Conservation (phyloP, 208 protist genomes). For the Angomonas ambiguus region DNA sequence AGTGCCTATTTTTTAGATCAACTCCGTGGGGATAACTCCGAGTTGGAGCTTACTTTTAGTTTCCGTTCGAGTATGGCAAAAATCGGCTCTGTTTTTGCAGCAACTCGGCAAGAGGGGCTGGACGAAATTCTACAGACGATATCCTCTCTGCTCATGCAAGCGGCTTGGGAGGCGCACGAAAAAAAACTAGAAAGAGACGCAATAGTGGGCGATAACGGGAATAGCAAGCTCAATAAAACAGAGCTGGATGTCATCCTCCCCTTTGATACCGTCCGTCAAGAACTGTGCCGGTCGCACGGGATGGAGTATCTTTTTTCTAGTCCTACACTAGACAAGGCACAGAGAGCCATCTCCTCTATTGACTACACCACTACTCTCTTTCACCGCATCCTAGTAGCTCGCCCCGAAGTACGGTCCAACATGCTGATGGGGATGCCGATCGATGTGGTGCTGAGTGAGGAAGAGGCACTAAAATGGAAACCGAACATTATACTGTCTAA, state of each 20-base stretch:
- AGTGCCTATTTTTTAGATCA: slow-evolving; percentile 50
- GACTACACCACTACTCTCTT: slow-evolving; percentile 66
- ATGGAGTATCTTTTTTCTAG: slow-evolving; percentile 13
- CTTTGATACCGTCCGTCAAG: slow-evolving; percentile 56
- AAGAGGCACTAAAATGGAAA: slow-evolving; percentile 24
- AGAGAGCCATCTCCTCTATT: slow-evolving; percentile 48
- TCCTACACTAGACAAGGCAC: slow-evolving; percentile 46
- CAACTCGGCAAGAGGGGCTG: slow-evolving; percentile 56
- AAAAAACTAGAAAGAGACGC: slow-evolving; percentile 3
- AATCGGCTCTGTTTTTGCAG: slow-evolving; percentile 51
- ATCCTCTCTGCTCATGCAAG: slow-evolving; percentile 39
- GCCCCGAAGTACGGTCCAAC: slow-evolving; percentile 39
- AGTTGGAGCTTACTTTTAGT: slow-evolving; percentile 45
- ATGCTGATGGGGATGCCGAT: slow-evolving; percentile 49
- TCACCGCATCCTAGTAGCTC: slow-evolving; percentile 52
- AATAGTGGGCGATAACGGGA: no score
- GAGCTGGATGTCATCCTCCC: slow-evolving; percentile 14
- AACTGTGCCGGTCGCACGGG: slow-evolving; percentile 20
- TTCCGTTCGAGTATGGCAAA: slow-evolving; percentile 49
- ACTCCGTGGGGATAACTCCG: slow-evolving; percentile 37
- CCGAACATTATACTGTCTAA: background rate
- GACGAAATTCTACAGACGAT: slow-evolving; percentile 47
- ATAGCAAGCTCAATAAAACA: background rate
- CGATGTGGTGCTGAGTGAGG: slow-evolving; percentile 23
- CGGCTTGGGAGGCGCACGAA: slow-evolving; percentile 44